A percentile compares a stretch with the other conserved stretches of the same genome.
phyloP scores from a whole-genome alignment of 768 basidiomycete genomes.

The Psilocybe sp. region DNA sequence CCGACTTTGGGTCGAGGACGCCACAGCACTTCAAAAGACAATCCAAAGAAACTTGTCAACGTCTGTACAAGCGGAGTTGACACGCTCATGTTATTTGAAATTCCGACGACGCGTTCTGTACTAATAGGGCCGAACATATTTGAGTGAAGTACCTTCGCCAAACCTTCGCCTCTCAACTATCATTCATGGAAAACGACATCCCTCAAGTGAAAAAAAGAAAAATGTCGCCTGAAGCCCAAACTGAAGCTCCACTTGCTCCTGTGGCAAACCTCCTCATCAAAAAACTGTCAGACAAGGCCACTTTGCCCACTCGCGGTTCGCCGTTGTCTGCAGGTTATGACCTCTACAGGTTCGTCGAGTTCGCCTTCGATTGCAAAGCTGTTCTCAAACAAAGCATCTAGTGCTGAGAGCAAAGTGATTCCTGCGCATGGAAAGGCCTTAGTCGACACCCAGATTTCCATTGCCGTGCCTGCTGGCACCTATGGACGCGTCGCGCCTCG shows the following conservation, averaged over 20 bases:
- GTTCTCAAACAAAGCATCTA: slow-evolving; percentile 24
- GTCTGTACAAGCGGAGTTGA: slow-evolving; percentile 23
- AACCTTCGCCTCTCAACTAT: slow-evolving; percentile 2
- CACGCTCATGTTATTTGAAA: slow-evolving; percentile 19
- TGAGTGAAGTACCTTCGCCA: not conserved
- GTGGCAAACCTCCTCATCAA: slow-evolving; percentile 72
- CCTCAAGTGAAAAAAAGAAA: slow-evolving; percentile 55
- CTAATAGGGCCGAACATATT: slow-evolving; percentile 4
- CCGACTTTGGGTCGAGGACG: too few relatives aligned
- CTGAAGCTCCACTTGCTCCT: slow-evolving; percentile 33
- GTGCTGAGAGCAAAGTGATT: slow-evolving; percentile 81
- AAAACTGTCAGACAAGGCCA: slow-evolving; percentile 78
- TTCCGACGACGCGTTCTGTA: slow-evolving; percentile 33
- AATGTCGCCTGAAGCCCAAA: slow-evolving; percentile 39
- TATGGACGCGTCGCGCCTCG: slow-evolving; percentile 97
- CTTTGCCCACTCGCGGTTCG: slow-evolving; percentile 83
- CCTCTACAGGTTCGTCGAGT: slow-evolving; percentile 72
- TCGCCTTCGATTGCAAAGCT: not conserved
- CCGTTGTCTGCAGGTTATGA: slow-evolving; percentile 91
- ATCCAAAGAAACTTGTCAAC: too few relatives aligned
- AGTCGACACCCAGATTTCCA: slow-evolving; percentile 86
- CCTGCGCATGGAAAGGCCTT: slow-evolving; percentile 92
- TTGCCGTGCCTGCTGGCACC: slow-evolving; percentile 90
- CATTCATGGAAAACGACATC: slow-evolving; percentile 20
- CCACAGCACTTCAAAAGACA: not conserved